Percentiles rank a stretch among this genome's conserved stretches.
Conservation (phyloP, 306 rosid species). For the Prunus fruticosa region DNA sequence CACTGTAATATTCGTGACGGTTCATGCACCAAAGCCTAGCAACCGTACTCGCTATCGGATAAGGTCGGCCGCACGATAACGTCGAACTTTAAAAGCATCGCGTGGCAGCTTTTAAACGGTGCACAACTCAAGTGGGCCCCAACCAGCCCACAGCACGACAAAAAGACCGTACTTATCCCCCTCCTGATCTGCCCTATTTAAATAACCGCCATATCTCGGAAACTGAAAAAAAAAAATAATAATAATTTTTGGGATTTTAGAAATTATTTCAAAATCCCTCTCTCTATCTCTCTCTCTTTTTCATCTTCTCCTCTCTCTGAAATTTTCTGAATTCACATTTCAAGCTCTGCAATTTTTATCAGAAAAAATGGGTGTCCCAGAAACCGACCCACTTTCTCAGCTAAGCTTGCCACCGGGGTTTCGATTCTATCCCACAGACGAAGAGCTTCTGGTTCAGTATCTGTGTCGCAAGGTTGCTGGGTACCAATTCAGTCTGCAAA, state of each 20-base stretch:
- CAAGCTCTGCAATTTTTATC: background rate
- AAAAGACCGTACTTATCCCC: slow-evolving; percentile 46
- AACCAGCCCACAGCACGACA: slow-evolving; percentile 14
- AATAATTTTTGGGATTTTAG: background rate
- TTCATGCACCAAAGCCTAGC: slow-evolving; percentile 38
- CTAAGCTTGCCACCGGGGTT: slow-evolving; percentile 89
- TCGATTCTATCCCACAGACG: slow-evolving; percentile 83
- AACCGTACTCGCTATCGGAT: slow-evolving; percentile 52
- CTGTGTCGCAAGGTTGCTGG: slow-evolving; percentile 91
- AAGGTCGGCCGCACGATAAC: slow-evolving; percentile 58
- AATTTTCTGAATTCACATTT: background rate
- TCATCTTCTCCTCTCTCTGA: background rate
- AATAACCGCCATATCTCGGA: slow-evolving; percentile 24
- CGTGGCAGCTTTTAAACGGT: slow-evolving; percentile 42
- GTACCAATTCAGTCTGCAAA: slow-evolving; percentile 65
- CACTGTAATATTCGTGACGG: slow-evolving; percentile 4
- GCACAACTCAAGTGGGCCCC: slow-evolving; percentile 36
- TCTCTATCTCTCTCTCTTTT: background rate
- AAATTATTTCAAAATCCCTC: background rate
- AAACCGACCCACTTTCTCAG: slow-evolving; percentile 57
- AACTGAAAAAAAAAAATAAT: slow-evolving; percentile 17
- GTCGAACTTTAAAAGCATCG: slow-evolving; percentile 11
- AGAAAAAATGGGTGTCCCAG: slow-evolving; percentile 56
- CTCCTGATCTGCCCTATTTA: slow-evolving; percentile 30
- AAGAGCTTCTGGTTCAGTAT: slow-evolving; percentile 88